A percentile compares a stretch with the other conserved stretches of the same genome.
Conservation (phyloP, 2,329 filamentous ascomycete species). For the Fulvia fulva region DNA sequence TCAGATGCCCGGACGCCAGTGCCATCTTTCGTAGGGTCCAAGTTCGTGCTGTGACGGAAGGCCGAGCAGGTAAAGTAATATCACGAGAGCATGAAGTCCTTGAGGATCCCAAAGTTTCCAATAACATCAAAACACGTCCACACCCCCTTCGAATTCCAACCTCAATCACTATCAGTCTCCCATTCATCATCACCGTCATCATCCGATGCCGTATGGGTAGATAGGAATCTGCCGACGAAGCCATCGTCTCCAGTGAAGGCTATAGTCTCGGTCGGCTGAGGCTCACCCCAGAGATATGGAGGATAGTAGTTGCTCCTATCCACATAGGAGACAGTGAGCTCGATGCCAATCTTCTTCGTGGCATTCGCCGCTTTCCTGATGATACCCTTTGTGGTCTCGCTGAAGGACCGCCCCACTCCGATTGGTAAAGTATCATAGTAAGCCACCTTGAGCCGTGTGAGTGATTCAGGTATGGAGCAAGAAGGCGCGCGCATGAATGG, state of each 20-base stretch:
- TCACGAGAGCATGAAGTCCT: no score
- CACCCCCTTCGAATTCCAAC: no score
- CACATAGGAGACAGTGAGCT: constrained; percentile 8
- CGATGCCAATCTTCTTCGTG: constrained; percentile 5
- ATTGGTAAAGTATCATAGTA: constrained; percentile 3
- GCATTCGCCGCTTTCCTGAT: constrained; percentile 10
- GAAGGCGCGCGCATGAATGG: constrained; percentile 22
- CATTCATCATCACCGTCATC: constrained; percentile 7
- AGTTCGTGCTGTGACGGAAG: constrained; percentile 18
- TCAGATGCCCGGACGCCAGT: constrained; percentile 27
- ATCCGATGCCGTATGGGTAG: background rate
- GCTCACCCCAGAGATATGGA: constrained; percentile 22
- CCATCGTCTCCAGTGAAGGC: constrained; percentile 1
- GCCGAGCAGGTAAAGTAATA: no score
- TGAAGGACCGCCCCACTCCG: background rate
- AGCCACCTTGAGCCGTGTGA: constrained; percentile 8
- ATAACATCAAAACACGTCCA: no score
- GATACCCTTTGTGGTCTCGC: background rate
- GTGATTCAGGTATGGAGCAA: constrained; percentile 5
- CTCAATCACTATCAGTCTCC: constrained; percentile 2
- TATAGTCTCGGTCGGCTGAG: constrained; percentile 6
- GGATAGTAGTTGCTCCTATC: constrained; percentile 17
- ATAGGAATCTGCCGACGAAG: constrained; percentile 2
- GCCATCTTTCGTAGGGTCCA: constrained; percentile 26
- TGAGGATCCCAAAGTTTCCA: no score